Evolutionary conservation across 768 basidiomycete species (phyloP), one percentile per base, ranked within the genome.

Genomic region (Trametopsis cervina): DNA sequence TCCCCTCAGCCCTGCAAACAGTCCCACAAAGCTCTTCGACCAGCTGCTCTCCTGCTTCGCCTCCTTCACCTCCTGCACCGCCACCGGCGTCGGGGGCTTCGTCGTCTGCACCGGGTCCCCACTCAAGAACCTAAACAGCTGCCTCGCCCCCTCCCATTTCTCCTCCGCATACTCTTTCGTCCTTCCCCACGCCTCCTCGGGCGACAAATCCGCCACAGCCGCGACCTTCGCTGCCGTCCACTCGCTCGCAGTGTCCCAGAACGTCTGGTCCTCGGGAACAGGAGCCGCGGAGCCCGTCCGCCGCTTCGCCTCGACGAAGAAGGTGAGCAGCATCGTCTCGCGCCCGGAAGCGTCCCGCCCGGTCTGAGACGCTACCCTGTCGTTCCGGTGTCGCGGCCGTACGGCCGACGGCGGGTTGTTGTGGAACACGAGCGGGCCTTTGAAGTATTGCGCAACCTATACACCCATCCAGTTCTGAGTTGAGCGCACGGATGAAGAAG

Each of bases 281-380:
- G 67, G 63, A 23, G 72, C 71, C 41, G 76, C 27, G 10, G 25
- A 35, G 9, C 35, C 45, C 38, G 38, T 40, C 38, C 40, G 70
- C 29, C 73, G 67, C 40, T 72, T 68, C 29, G 80, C 81, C 68
- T 87, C 77, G 12, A 91, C 73, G 56, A 83, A 92, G 66, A 92
- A 92, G 38, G 83, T 83, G 61, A 92, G 73, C 24, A 89, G 73
- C 79, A 92, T 81, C 55, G 91, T 89, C 61, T 91, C 88, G 36
- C 80, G 76, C 1, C 89, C 89, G 9, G 76, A 60, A 10, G 81
- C 66, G 61, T 92, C 89, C 21, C 86, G 67, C 50, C 79, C 78
- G 52, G 89, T 74, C 50, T 88, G 83, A 17, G 89, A 89, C 6
- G 79, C 79, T 38, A 90, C 85, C 66, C 85, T 85, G 57, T 86